Evolutionary conservation across 306 rosid genomes (phyloP), one percentile per base, ranked within the genome.

Genomic region (Dalbergia cultrata): DNA sequence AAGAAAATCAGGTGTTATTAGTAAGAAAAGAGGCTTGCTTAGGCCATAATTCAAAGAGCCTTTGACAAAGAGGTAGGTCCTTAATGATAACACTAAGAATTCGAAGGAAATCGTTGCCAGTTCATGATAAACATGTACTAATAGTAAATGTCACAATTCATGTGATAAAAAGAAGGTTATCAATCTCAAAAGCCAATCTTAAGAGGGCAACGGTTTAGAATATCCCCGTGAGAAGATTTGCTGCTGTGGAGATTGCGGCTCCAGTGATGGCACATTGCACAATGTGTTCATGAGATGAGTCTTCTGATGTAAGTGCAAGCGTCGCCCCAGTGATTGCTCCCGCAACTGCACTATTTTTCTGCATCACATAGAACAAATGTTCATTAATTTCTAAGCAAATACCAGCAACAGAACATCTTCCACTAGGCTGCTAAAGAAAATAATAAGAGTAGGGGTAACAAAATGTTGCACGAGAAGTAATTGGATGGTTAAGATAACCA

Each of bases 281-380:
- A 65, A 95, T 89, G 63, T 91, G 94, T 87, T 91, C 97, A 31
- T 91, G 98, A 16, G 95, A 90, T 1, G 90, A 18, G 66, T 86
- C 74, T 0, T 93, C 97, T 13, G 85, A 68, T 3, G 97, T 80
- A 12, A 88, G 86, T 41, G 98, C 97, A 56, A 94, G 81, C n/a
- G 98, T 86, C 68, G 88, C 90, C 1, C 97, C 99, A 0, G 97
- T 91, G 0, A 90, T 41, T 6, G 95, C 99, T 59, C 99, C 99
- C 0, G 99, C 97, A 16, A 95, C 87, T 57, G 90, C 97, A 73
- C 97, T 95, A 78, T 91, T 95, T 86, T 91, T 95, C 98, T 94
- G 92, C 90, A 89, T 31, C 81, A 60, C 83, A 60, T 33, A 80
- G 3, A 79, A 71, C 11, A 26, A 37, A 76, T 1, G 16, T 19